Conservation (phyloP, 352 stramenopile genomes). For the Thalassiosira ordinaria region DNA sequence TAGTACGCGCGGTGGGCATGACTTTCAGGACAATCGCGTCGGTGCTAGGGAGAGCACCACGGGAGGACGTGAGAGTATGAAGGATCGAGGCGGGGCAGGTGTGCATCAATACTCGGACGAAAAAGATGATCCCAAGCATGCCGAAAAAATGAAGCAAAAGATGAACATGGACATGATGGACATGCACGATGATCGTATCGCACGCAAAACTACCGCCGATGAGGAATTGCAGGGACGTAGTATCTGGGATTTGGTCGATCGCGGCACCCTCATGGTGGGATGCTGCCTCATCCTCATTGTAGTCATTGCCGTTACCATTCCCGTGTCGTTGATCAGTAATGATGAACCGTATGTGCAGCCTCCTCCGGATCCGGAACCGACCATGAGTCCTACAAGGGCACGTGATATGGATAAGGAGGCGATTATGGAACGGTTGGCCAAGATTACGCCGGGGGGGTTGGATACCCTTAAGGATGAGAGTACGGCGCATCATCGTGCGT, state of each 20-base stretch:
- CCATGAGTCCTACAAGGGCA: conserved; percentile 20
- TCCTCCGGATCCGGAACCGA: conserved; percentile 6
- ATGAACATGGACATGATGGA: conserved; percentile 21
- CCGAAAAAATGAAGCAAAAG: background rate
- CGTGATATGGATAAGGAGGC: conserved; percentile 33
- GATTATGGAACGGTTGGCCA: conserved; percentile 29
- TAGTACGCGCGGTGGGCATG: background rate
- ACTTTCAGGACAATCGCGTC: background rate
- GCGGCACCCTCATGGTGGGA: conserved; percentile 44
- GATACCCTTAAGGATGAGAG: conserved; percentile 25
- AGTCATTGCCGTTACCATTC: conserved; percentile 49
- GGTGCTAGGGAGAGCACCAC: background rate
- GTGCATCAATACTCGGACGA: background rate
- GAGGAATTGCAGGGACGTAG: conserved; percentile 35
- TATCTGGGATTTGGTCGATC: conserved; percentile 37
- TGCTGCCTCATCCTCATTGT: conserved; percentile 50
- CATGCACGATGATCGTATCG: conserved; percentile 11
- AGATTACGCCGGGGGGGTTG: conserved; percentile 21
- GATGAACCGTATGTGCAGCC: conserved; percentile 42
- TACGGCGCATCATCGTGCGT: conserved; percentile 41
- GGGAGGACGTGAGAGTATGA: background rate
- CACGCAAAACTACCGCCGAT: conserved; percentile 24
- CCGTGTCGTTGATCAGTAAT: conserved; percentile 34
- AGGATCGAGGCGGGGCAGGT: background rate
- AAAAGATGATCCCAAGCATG: background rate